phyloP scores from a whole-genome alignment of 805 yeast genomes.

The Zygoascus bituminiphila region DNA sequence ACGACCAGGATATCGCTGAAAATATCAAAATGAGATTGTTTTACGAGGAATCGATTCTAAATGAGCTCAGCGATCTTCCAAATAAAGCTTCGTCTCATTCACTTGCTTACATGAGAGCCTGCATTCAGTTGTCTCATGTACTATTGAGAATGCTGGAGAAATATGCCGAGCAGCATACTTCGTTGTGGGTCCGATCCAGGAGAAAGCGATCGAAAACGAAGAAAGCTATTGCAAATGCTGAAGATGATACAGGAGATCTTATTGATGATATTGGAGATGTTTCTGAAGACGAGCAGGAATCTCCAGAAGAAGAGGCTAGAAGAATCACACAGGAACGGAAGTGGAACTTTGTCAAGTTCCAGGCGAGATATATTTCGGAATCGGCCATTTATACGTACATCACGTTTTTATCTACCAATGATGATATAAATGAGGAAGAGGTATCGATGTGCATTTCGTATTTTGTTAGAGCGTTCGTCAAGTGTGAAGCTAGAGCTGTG shows the following conservation, averaged over 20 bases:
- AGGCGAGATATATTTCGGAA: slow-evolving; percentile 44
- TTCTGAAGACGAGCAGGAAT: slow-evolving; percentile 14
- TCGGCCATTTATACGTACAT: slow-evolving; percentile 59
- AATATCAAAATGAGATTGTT: slow-evolving; percentile 63
- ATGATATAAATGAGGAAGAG: slow-evolving; percentile 52
- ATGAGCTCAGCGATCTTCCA: slow-evolving; percentile 50
- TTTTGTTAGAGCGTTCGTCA: slow-evolving; percentile 62
- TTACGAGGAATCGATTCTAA: slow-evolving; percentile 52
- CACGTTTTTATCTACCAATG: slow-evolving; percentile 48
- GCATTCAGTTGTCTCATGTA: slow-evolving; percentile 57
- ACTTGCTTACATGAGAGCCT: slow-evolving; percentile 48
- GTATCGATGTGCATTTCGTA: slow-evolving; percentile 59
- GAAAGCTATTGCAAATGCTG: slow-evolving; percentile 13
- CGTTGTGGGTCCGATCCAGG: slow-evolving; percentile 40
- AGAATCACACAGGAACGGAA: slow-evolving; percentile 37
- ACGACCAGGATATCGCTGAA: slow-evolving; percentile 44
- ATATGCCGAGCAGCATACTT: slow-evolving; percentile 49
- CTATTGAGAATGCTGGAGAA: slow-evolving; percentile 60
- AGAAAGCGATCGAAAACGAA: slow-evolving; percentile 29
- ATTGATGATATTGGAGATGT: slow-evolving; percentile 12
- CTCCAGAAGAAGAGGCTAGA: slow-evolving; percentile 24
- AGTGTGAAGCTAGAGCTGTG: slow-evolving; percentile 48
- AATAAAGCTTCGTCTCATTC: slow-evolving; percentile 57
- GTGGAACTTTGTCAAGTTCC: slow-evolving; percentile 38
- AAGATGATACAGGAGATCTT: slow-evolving; percentile 8